A percentile compares a stretch with the other conserved stretches of the same genome.
phyloP scores from a whole-genome alignment of 371 early-diverging fungal genomes.

The Mucor saturninus region DNA sequence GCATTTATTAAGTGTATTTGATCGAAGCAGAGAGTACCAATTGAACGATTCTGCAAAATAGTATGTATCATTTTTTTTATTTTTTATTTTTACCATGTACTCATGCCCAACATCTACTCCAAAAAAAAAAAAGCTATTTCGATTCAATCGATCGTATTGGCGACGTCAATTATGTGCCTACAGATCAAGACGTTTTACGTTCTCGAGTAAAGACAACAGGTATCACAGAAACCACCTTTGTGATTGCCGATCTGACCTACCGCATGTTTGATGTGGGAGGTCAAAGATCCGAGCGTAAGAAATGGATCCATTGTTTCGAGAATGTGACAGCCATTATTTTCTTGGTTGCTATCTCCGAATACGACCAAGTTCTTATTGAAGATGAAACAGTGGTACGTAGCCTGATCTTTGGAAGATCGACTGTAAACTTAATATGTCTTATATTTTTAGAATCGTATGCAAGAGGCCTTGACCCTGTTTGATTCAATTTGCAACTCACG shows the following conservation, averaged over 20 bases:
- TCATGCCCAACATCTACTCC: too few species aligned
- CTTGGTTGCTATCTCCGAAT: conserved; percentile 90
- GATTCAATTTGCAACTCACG: conserved; percentile 80
- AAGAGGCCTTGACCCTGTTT: conserved; percentile 72
- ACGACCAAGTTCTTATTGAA: conserved; percentile 93
- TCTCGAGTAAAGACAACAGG: conserved; percentile 88
- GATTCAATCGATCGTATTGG: conserved; percentile 86
- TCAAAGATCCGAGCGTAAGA: conserved; percentile 89
- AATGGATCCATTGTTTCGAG: conserved; percentile 96
- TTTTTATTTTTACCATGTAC: not conserved
- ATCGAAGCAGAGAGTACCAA: conserved; percentile 80
- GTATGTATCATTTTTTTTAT: conserved; percentile 37
- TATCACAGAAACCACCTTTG: conserved; percentile 86
- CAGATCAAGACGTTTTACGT: conserved; percentile 85
- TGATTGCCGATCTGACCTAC: conserved; percentile 79
- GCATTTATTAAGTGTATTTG: conserved; percentile 73
- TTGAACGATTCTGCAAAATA: conserved; percentile 84
- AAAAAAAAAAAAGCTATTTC: conserved; percentile 66
- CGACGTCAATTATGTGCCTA: conserved; percentile 74
- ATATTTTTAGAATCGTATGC: conserved; percentile 83
- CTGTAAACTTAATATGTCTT: not conserved
- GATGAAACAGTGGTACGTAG: conserved; percentile 78
- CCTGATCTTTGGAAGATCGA: too few species aligned
- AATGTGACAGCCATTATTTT: conserved; percentile 93
- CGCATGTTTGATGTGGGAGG: conserved; percentile 96